phyloP scores from a whole-genome alignment of 345 rosid species.

The Lumnitzera littorea region DNA sequence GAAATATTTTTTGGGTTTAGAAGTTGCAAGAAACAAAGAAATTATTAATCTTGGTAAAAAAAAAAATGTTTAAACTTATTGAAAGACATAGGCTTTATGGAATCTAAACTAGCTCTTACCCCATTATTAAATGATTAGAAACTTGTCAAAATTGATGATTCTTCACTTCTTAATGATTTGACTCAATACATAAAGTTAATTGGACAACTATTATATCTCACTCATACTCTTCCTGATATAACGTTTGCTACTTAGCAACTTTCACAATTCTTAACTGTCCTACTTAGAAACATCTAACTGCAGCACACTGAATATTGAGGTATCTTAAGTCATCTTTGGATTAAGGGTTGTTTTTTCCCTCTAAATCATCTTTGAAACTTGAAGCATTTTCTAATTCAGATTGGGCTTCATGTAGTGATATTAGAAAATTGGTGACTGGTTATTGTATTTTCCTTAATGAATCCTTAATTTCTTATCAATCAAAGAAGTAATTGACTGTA shows the following conservation, averaged over 20 bases:
- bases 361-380: background rate
- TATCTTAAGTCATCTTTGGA: background rate
- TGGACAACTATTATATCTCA: too few species aligned
- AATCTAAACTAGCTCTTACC: too few species aligned
- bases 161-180: too few species aligned
- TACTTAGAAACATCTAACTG: background rate
- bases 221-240: too few species aligned
- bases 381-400: background rate
- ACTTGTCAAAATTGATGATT: too few species aligned
- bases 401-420: background rate
- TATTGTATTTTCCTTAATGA: background rate
- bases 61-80: too few species aligned
- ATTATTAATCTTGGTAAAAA: too few species aligned
- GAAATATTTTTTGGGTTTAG: too few species aligned
- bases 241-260: background rate
- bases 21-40: too few species aligned
- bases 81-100: too few species aligned
- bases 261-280: background rate
- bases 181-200: too few species aligned
- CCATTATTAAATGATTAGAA: too few species aligned
- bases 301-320: background rate
- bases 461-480: background rate
- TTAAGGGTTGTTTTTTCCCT: background rate
- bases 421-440: background rate
- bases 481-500: background rate